Evolutionary conservation across 805 yeast genomes (phyloP), one percentile per base, ranked within the genome.

Genomic region (Candida vartiovaarae): DNA sequence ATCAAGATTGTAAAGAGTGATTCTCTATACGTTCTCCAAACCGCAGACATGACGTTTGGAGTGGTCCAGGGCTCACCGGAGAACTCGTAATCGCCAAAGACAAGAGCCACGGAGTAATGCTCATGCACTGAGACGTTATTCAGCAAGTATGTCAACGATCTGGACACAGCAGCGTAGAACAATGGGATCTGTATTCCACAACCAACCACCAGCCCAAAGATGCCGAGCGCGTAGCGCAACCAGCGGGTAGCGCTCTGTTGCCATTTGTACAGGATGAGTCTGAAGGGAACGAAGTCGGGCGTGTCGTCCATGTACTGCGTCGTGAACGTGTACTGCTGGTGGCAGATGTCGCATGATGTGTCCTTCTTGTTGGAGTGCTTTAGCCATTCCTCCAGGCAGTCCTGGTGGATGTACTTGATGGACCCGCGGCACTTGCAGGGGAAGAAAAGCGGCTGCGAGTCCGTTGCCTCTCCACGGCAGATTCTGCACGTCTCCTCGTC

Each of bases 381-480:
- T 34, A 93, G 74, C 99, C 99, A 91, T 56, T 87, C 93, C 55
- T 80, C 67, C 38, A 91, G 65, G 62, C 99, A 93, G 44, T 84
- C 95, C 62, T 91, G 95, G 62, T 93, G 99, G 42, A 93, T 86
- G 56, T 81, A 90, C 60, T 83, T 84, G 61, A 93, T 95, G 10
- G 95, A 84, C 2, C 99, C 99, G 42, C 88, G 73, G 65, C 99
- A 93, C 56, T 78, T 82, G 65, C 99, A 93, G 3, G 99, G 99
- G 62, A 85, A 90, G 50, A 76, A 82, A 38, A 93, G 68, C 4
- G 96, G 96, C 50, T 85, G 87, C 1, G 75, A 78, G 0, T 65
- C 66, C 0, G 93, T 78, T n/a, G 77, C 90, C 54, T 88, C 98
- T 33, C 95, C 91, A 41, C 96, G 83, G 60, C 99, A 93, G 38